Base-by-base conservation (phyloP, 2,329 filamentous ascomycete species). In the Aureobasidium sp. region DNA sequence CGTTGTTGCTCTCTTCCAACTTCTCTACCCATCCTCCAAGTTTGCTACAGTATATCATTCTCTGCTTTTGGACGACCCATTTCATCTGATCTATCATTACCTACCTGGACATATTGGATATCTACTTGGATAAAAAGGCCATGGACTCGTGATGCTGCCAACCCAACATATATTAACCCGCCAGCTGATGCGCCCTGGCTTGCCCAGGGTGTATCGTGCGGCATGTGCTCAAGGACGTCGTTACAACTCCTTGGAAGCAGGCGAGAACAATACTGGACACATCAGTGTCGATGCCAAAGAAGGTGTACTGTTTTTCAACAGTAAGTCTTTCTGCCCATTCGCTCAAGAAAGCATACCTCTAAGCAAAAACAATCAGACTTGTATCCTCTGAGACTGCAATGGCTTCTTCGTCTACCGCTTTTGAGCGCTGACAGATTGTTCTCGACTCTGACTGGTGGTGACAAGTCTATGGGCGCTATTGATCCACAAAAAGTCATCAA, bases 251-350 rank as follows among this genome's bases (percentile, higher is more conserved):
- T 64, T 75, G 1, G 76, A 80, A 63, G 75, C 80, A 12, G 84
- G 82, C 57, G 84, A 85, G 66, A 81, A 88, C 68, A 85, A 88
- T 66, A 85, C 85, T 11, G 93, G 94, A 0, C 91, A 97, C 69
- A 96, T 97, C 67, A 79, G 82, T n/a, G 82, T 89, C 12, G 82
- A 80, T 2, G 77, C 87, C 1, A 88, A 92, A 68, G 90, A 97
- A 76, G 87, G 88, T 0, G 86, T 97, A 49, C 75, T 97, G 7
- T 99, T 95, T 77, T 87, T 97, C 70, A 91, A 96, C 72, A 96
- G 89, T 92, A 76, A 72, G 85, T 70, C 39, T 39, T n/a, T 49
- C n/a, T 31, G 12, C 37, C 37, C 6, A 27, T n/a, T 1, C 5
- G 1, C 6, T 7, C 2, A 6, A 7, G 17, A 20, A n/a, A 25